Evolutionary conservation across 495 filamentous ascomycete species (phyloP).

Genomic region (Aspergillus sparsus): DNA sequence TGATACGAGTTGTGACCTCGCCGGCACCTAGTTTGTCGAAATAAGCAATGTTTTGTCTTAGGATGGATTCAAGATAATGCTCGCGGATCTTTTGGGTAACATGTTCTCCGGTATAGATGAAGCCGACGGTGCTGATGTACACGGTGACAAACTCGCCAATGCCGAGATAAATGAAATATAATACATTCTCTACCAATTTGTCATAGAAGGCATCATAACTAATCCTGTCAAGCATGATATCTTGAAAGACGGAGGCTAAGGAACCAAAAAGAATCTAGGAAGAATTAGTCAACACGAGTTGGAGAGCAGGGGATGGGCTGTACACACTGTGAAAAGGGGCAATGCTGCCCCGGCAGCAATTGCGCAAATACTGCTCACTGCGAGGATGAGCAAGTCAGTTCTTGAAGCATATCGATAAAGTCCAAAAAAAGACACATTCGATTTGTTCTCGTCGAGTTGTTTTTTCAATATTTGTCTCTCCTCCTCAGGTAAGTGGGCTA

Average conservation of each 20-base stretch:
- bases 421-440: conserved; percentile 63
- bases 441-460: conserved; percentile 69
- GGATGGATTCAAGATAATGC: conserved; percentile 77
- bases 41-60: conserved; percentile 89
- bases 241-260: conserved; percentile 70
- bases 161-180: conserved; percentile 91
- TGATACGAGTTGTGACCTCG: conserved; percentile 91
- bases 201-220: conserved; percentile 56
- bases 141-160: conserved; percentile 81
- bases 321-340: conserved; percentile 79
- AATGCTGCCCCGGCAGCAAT: conserved; percentile 79
- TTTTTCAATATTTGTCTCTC: conserved; percentile 67
- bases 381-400: conserved; percentile 73
- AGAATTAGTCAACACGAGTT: conserved; percentile 2
- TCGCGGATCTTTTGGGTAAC: conserved; percentile 82
- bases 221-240: conserved; percentile 53
- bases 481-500: conserved; percentile 44
- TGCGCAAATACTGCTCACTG: conserved; percentile 62
- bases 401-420: conserved; percentile 80
- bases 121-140: conserved; percentile 82
- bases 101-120: conserved; percentile 93
- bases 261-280: conserved; percentile 68
- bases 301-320: neutral
- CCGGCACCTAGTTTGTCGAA: conserved; percentile 91
- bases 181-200: conserved; percentile 63